Conservation (phyloP, 1,284 basidiomycete species). For the Mixia osmundae region DNA sequence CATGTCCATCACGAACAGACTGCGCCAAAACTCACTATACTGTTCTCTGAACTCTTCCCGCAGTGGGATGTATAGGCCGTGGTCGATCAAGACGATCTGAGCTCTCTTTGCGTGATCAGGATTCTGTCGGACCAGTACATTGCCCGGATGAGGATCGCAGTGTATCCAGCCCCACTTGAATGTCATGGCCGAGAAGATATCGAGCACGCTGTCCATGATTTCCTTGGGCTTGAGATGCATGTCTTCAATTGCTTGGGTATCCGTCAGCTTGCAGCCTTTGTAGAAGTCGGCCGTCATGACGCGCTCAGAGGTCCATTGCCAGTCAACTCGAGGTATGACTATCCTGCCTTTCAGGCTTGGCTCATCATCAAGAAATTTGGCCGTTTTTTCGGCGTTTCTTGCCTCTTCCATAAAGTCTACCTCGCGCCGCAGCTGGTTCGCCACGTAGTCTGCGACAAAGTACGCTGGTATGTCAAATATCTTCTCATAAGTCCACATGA, state of each 20-base stretch:
- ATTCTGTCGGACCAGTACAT: constrained; percentile 40
- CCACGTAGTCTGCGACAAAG: constrained; percentile 52
- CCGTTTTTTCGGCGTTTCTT: constrained; percentile 36
- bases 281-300: constrained; percentile 50
- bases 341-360: constrained; percentile 43
- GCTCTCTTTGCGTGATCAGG: constrained; percentile 35
- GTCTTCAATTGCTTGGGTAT: constrained; percentile 28
- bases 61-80: constrained; percentile 38
- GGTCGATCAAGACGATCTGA: constrained; percentile 67
- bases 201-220: constrained; percentile 50
- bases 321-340: constrained; percentile 48
- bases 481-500: constrained; percentile 17
- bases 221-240: constrained; percentile 29
- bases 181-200: constrained; percentile 35
- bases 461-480: constrained; percentile 48
- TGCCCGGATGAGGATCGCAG: constrained; percentile 22
- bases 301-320: constrained; percentile 43
- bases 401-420: constrained; percentile 57
- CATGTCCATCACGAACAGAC: constrained; percentile 46
- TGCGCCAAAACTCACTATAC: constrained; percentile 46
- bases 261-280: constrained; percentile 30
- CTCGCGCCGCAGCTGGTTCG: constrained; percentile 52
- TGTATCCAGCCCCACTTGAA: constrained; percentile 70
- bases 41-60: constrained; percentile 14
- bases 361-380: constrained; percentile 35